These are phyloP conservation scores for Atractiella rhizophila DNA, from an alignment of 768 basidiomycete species.

Conservation along the genomic window DNA sequence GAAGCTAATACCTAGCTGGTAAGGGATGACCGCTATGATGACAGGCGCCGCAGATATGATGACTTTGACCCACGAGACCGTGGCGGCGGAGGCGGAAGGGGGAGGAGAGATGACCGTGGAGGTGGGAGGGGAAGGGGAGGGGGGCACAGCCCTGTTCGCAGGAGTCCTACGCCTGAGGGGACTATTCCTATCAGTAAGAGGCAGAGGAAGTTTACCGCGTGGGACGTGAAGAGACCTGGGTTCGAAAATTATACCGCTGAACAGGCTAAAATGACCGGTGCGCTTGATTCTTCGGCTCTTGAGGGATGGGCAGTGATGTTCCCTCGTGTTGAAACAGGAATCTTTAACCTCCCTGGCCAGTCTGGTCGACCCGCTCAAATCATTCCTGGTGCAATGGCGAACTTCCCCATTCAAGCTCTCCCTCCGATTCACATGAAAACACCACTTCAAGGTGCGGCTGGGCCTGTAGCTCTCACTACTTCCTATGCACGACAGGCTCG, in stretches of 20 bases:
- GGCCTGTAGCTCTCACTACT: constrained; percentile 10
- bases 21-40: constrained; percentile 9
- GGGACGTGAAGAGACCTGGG: constrained; percentile 88
- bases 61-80: constrained; percentile 1
- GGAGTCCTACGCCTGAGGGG: constrained; percentile 76
- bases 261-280: constrained; percentile 97
- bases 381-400: not conserved
- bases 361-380: constrained; percentile 27
- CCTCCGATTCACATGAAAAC: constrained; percentile 4
- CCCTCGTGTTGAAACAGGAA: constrained; percentile 29
- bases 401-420: not conserved
- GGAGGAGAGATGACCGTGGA: constrained; percentile 9
- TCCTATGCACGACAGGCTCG: constrained; percentile 51
- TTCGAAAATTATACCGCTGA: constrained; percentile 84
- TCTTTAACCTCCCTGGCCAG: constrained; percentile 81
- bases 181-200: constrained; percentile 57
- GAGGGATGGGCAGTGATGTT: constrained; percentile 1
- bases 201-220: constrained; percentile 67
- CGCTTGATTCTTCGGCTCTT: constrained; percentile 8
- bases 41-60: not conserved
- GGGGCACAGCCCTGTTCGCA: constrained; percentile 27
- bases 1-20: constrained; percentile 7
- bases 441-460: constrained; percentile 28
- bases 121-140: not conserved
- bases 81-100: constrained; percentile 22